Percentiles rank a stretch among this genome's conserved stretches.
Evolutionary conservation across 2,329 filamentous ascomycete genomes (phyloP).

Genomic region (Whalleya microplaca): DNA sequence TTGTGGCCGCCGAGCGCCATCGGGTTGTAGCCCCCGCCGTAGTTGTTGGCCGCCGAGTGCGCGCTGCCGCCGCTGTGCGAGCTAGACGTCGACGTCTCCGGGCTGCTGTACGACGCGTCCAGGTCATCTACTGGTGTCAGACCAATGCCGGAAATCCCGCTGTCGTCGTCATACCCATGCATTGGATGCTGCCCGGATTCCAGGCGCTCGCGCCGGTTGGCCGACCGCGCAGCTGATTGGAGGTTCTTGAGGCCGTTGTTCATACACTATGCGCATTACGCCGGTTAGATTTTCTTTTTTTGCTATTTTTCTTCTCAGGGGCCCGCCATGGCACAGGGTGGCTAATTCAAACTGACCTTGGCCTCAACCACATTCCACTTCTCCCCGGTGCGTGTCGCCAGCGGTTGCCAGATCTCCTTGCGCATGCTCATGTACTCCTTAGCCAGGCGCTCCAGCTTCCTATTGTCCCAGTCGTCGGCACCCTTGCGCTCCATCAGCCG

Average conservation of each 20-base stretch:
- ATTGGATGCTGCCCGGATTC: conserved; percentile 50
- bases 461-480: conserved; percentile 77
- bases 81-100: conserved; percentile 51
- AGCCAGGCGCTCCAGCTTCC: conserved; percentile 74
- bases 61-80: conserved; percentile 45
- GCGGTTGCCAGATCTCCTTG: conserved; percentile 78
- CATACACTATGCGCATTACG: conserved; percentile 66
- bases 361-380: conserved; percentile 74
- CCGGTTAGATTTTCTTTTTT: conserved; percentile 1
- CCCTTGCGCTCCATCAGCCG: conserved; percentile 76
- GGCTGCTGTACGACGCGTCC: conserved; percentile 60
- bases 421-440: conserved; percentile 79
- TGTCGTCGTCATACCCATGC: conserved; percentile 68
- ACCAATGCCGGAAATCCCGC: conserved; percentile 66
- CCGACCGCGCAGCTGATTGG: conserved; percentile 68
- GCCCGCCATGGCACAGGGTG: neutral
- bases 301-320: too few species aligned
- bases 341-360: conserved; percentile 56
- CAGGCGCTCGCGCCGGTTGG: conserved; percentile 66
- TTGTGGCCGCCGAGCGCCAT: conserved; percentile 28
- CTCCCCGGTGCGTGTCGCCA: conserved; percentile 78
- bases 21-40: conserved; percentile 35
- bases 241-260: conserved; percentile 82
- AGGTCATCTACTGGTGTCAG: conserved; percentile 63
- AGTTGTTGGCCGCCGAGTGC: conserved; percentile 34